phyloP scores from a whole-genome alignment of 2,329 filamentous ascomycete genomes.

The Colletotrichum phormii region DNA sequence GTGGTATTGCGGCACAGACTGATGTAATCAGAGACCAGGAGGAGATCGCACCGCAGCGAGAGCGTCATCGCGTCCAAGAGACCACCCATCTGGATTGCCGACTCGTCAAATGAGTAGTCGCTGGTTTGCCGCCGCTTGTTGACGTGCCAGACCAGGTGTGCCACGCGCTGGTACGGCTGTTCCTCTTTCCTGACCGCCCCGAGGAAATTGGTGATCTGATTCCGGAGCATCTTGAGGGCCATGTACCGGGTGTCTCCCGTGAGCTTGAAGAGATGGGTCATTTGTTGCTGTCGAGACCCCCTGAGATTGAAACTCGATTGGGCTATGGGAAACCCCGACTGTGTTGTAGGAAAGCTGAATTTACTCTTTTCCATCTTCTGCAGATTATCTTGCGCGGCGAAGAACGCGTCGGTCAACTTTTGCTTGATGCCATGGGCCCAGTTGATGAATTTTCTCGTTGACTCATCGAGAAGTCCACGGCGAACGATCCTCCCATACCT shows the following conservation, averaged over 20 bases:
- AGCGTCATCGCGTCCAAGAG: conserved; percentile 57
- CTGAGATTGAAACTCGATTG: neutral
- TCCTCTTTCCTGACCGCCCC: conserved; percentile 55
- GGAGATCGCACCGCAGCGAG: conserved; percentile 60
- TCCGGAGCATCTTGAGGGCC: conserved; percentile 21
- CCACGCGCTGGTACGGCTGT: conserved; percentile 61
- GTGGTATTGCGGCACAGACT: conserved; percentile 20
- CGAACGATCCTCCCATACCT: conserved; percentile 73
- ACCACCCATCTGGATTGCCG: conserved; percentile 49
- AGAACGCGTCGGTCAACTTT: conserved; percentile 50
- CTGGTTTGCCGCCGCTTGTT: conserved; percentile 42
- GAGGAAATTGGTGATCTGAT: conserved; percentile 37
- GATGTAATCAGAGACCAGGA: conserved; percentile 56
- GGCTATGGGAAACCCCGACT: neutral
- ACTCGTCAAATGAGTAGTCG: conserved; percentile 50
- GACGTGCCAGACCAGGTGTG: conserved; percentile 55
- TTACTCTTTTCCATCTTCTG: neutral
- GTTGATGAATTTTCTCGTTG: conserved; percentile 72
- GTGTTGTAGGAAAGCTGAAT: neutral
- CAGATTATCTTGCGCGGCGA: conserved; percentile 37
- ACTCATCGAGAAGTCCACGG: conserved; percentile 70
- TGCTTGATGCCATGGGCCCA: conserved; percentile 55
- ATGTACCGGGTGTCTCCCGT: neutral
- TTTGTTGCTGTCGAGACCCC: neutral
- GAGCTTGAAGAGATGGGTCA: neutral